Evolutionary conservation across 2,329 filamentous ascomycete species (phyloP).

Genomic region (Penicillium griseofulvum): DNA sequence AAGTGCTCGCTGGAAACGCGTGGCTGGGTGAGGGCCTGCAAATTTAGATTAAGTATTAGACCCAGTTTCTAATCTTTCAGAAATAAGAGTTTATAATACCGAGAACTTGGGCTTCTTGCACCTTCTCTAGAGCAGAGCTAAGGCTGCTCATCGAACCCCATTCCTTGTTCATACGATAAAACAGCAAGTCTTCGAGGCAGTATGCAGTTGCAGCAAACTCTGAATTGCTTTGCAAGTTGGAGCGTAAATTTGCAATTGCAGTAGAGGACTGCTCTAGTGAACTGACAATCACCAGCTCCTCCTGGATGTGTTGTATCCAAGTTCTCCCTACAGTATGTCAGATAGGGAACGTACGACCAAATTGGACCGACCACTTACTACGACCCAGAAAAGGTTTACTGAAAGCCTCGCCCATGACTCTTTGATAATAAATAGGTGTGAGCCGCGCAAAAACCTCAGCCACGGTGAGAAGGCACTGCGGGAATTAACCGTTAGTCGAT

Average conservation of each 20-base stretch:
- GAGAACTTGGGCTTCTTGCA: constrained; percentile 11
- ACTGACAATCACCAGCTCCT: constrained; percentile 5
- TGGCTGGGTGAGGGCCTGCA: neutral
- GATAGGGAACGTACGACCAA: neutral
- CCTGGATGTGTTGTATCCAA: constrained; percentile 4
- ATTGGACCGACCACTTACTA: neutral
- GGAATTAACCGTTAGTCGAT: neutral
- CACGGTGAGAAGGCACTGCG: neutral
- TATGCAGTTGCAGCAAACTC: neutral
- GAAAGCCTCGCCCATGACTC: neutral
- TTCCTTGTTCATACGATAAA: constrained; percentile 3
- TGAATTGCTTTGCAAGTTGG: neutral
- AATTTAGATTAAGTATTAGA: neutral
- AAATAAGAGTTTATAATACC: neutral
- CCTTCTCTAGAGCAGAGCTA: constrained; percentile 5
- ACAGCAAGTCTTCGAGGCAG: constrained; percentile 4
- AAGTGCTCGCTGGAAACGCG: constrained; percentile 2
- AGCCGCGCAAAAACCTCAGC: constrained; percentile 5
- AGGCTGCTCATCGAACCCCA: constrained; percentile 2
- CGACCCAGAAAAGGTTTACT: neutral
- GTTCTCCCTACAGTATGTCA: constrained; percentile 2
- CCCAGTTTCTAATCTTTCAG: neutral
- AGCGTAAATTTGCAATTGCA: constrained; percentile 1
- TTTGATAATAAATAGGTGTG: constrained; percentile 2
- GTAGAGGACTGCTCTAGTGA: constrained; percentile 5